Percentiles rank a stretch among this genome's conserved stretches.
Conservation (phyloP, 495 filamentous ascomycete genomes). For the Xylaria sp. region DNA sequence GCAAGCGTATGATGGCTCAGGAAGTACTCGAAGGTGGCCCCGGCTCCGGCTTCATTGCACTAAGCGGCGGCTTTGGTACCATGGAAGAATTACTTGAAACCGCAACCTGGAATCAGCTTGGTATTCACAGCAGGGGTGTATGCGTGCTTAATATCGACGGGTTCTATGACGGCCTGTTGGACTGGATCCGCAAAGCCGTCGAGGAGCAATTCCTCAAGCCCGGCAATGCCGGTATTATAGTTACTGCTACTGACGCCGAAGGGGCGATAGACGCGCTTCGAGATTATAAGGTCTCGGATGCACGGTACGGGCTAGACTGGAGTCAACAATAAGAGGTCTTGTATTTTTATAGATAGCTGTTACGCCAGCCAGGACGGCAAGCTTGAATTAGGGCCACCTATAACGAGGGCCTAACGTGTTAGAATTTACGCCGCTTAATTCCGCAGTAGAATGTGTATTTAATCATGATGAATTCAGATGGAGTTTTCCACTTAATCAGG, state of each 20-base stretch:
- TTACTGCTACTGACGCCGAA: slow-evolving; percentile 72
- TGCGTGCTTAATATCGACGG: slow-evolving; percentile 85
- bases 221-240: slow-evolving; percentile 74
- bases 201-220: slow-evolving; percentile 74
- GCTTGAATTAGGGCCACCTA: background rate
- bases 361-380: slow-evolving; percentile 1
- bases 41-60: slow-evolving; percentile 86
- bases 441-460: background rate
- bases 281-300: slow-evolving; percentile 76
- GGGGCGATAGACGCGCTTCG: slow-evolving; percentile 73
- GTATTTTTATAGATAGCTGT: slow-evolving; percentile 27
- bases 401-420: background rate
- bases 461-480: background rate
- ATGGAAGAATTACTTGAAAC: slow-evolving; percentile 97
- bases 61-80: slow-evolving; percentile 92
- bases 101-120: slow-evolving; percentile 96
- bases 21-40: slow-evolving; percentile 81
- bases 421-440: background rate
- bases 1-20: slow-evolving; percentile 89
- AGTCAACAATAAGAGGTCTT: slow-evolving; percentile 60
- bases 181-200: slow-evolving; percentile 83
- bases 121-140: slow-evolving; percentile 85
- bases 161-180: slow-evolving; percentile 86
- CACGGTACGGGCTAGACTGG: slow-evolving; percentile 84
- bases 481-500: background rate